Base-by-base conservation (phyloP, 495 filamentous ascomycete genomes). In the Xylaria acuta region DNA sequence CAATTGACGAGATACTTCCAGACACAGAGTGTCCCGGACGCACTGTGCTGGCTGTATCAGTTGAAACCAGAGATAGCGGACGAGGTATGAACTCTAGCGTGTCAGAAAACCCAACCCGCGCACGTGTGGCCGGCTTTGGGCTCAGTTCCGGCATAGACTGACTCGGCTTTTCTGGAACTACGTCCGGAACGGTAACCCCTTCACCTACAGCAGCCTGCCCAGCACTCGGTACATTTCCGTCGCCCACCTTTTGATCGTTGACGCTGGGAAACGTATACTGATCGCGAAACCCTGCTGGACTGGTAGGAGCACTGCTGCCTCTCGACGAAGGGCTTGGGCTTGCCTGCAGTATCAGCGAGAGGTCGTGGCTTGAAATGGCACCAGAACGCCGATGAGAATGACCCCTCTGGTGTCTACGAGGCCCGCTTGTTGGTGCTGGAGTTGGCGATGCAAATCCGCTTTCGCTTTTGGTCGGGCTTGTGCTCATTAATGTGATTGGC, bases 321-420 rank as follows among this genome's bases (percentile, higher is more conserved):
- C 84, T 72, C 11, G 63, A 83, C 38, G 85, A 80, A 63, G 84
- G 54, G 67, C 81, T 82, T 25, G 88, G 78, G 27, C 78, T 79
- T 3, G 87, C 78, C 14, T 88, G 87, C 32, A 93, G 82, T 58
- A 97, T 92, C 25, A 89, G 86, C 8, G 90, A 90, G 5, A 97
- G 80, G 81, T 97, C 94, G 71, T 94, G 90, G 72, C 87, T 91
- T n/a, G 94, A 96, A 14, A 97, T 90, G 1, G 94, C 94, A 43
- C 89, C 90, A n/a, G 93, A 97, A 70, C 94, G 89, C 64, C 94
- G 89, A 83, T 97, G 94, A 16, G 90, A 90, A 82, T 97, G 94
- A 25, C 92, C 89, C 75, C 92, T 87, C 84, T 38, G 85, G 83
- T 36, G 79, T 71, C 12, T 64, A 38, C 60, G 86, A 81, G n/a